These are phyloP conservation scores for Russula sp. DNA, from an alignment of 768 basidiomycete species.

Conservation along the genomic window DNA sequence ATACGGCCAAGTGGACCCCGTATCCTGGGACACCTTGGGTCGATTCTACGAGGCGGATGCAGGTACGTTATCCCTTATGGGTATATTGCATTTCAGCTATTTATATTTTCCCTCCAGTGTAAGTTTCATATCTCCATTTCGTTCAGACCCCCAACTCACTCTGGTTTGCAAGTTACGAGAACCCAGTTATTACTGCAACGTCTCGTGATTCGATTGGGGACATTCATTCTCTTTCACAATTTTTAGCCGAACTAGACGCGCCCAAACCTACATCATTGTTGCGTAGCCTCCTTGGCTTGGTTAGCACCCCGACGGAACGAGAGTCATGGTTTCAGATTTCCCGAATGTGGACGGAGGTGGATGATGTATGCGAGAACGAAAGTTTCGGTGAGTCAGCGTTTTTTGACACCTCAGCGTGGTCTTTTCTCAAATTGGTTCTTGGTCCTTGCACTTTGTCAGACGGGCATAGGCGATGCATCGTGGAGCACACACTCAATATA, in stretches of 20 bases:
- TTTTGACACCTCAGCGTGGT: neutral
- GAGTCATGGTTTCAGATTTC: slow-evolving; percentile 55
- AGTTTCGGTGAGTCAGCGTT: slow-evolving; percentile 54
- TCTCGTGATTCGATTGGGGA: slow-evolving; percentile 68
- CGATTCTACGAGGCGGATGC: slow-evolving; percentile 69
- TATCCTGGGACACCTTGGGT: slow-evolving; percentile 48
- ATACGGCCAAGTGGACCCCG: slow-evolving; percentile 47
- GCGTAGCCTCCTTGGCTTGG: slow-evolving; percentile 47
- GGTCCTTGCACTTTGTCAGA: slow-evolving; percentile 37
- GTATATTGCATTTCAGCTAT: slow-evolving; percentile 5
- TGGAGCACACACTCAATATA: slow-evolving; percentile 76
- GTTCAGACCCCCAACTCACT: slow-evolving; percentile 38
- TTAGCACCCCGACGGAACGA: slow-evolving; percentile 30
- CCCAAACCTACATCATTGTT: slow-evolving; percentile 63
- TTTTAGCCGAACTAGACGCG: slow-evolving; percentile 55
- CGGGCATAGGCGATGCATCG: slow-evolving; percentile 64
- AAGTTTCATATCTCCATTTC: slow-evolving; percentile 17
- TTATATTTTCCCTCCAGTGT: slow-evolving; percentile 21
- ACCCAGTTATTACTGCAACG: slow-evolving; percentile 69
- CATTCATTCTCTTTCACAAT: slow-evolving; percentile 56
- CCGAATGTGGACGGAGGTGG: slow-evolving; percentile 68
- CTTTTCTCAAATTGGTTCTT: neutral
- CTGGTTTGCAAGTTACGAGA: slow-evolving; percentile 54
- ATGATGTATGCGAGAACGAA: slow-evolving; percentile 71
- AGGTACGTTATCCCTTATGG: slow-evolving; percentile 38